Percentiles rank a stretch among this genome's conserved stretches.
phyloP scores from a whole-genome alignment of 257 asterid species.

The Scutellaria galericulata region DNA sequence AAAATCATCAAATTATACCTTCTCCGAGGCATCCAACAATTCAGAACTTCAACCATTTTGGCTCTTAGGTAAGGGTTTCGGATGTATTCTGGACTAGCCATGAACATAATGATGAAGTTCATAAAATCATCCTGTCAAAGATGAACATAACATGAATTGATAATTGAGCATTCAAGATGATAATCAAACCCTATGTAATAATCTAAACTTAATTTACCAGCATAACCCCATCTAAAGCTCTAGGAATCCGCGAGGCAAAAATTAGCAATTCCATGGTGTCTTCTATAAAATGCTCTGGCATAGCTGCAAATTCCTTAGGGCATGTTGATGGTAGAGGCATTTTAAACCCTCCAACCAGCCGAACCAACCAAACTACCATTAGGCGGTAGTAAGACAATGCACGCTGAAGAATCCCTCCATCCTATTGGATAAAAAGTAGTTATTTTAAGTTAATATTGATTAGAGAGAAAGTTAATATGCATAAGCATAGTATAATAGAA shows the following conservation, averaged over 20 bases:
- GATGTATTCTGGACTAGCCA: constrained; percentile 93
- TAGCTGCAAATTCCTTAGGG: constrained; percentile 86
- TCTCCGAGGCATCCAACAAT: constrained; percentile 96
- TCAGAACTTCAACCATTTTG: constrained; percentile 98
- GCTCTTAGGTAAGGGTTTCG: constrained; percentile 97
- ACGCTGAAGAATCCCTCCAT: constrained; percentile 78
- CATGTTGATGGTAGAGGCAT: constrained; percentile 84
- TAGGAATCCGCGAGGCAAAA: constrained; percentile 91
- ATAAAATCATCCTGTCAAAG: constrained; percentile 84
- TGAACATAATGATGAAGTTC: constrained; percentile 99
- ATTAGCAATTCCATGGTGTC: constrained; percentile 97
- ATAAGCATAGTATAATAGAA: constrained; percentile 6
- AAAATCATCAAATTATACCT: constrained; percentile 53
- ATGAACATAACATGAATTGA: constrained; percentile 19
- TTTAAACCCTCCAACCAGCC: constrained; percentile 84
- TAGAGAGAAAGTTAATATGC: neutral
- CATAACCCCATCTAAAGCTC: constrained; percentile 89
- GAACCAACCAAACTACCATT: constrained; percentile 93
- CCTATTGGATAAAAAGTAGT: constrained; percentile 53
- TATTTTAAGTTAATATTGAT: neutral
- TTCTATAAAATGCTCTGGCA: constrained; percentile 97
- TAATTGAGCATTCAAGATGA: constrained; percentile 32
- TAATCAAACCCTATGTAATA: constrained; percentile 22
- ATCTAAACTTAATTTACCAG: constrained; percentile 54
- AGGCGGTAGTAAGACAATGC: constrained; percentile 88